Base-by-base conservation (phyloP, 2,329 filamentous ascomycete species). In the Achaetomium macrosporum region DNA sequence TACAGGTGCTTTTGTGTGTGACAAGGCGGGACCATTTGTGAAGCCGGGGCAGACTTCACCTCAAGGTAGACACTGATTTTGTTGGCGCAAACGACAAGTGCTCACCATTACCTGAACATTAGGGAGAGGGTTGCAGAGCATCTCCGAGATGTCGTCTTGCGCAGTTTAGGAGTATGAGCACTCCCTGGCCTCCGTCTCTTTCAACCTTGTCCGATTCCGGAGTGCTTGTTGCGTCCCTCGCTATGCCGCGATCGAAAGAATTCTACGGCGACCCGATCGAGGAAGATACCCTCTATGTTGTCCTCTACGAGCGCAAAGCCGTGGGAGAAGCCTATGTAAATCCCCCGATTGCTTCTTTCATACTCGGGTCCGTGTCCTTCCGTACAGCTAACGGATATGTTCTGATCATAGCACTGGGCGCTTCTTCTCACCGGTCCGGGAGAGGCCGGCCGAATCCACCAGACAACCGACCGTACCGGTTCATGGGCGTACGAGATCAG, bases 231-330 rank as follows among this genome's bases (percentile, higher is more conserved):
- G 25, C 25, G 7, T 25, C 25, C 35, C 15, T 37, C 35, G 35
- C 35, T 13, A 37, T 37, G 35, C 7, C 35, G 11, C 12, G 7
- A 16, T 8, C 13, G 15, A 37, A 17, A 16, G 17, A 45, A 36
- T 45, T 45, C 31, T 15, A 45, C 31, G 31, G 43, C n/a, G 43
- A 45, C 43, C 43, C 43, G 30, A 45, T 36, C 43, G 43, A 45
- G 13, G 43, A 45, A 25, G 17, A 37, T 30, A 45, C 43, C 10
- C 43, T 45, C 17, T 45, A 45, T 36, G 43, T 45, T 19, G 43
- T 25, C 17, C 43, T 45, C 12, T 36, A 45, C 31, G 25, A 45
- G 30, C 43, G 31, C 16, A 36, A 35, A n/a, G 30, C 43, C 17
- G 10, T 45, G 11, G 43, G 43, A 12, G 43, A 45, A 36, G 16